Base-by-base conservation (phyloP, 2,329 filamentous ascomycete species). In the Paecilomyces sp. region DNA sequence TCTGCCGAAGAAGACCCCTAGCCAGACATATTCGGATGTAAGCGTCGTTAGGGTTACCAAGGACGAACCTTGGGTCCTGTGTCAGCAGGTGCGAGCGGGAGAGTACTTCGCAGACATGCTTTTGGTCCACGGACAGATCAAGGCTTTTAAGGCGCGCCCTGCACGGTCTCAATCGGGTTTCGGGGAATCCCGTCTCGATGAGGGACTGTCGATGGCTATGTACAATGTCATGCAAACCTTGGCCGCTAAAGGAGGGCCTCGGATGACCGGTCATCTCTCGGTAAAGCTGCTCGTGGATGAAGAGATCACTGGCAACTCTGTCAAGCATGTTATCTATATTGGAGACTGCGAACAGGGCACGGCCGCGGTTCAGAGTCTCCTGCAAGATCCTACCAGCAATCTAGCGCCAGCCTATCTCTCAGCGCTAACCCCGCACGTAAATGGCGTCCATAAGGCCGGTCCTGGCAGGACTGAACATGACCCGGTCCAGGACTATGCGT, bases 31-130 rank as follows among this genome's bases (percentile, higher is more conserved):
- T 53, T 67, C 72, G 0, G 79, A 87, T 63, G 71, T 90, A 28
- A 77, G 78, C 13, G 73, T 76, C 15, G 77, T 91, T 13, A 75
- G 70, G 1, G 83, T 88, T 51, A 83, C 83, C 1, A 71, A 77
- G 12, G 68, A 79, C 0, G 76, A 78, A 2, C 83, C 87, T 0
- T 90, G 86, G 81, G 79, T 91, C 61, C 70, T 91, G 25, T 88
- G 92, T 68, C 85, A 91, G 68, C 90, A 82, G 70, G 83, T 89
- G 62, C 79, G 81, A 0, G 82, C 84, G 0, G 77, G 79, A 0
- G 88, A 91, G 69, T 91, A 86, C 69, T 89, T 87, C 72, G 90
- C 89, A 1, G 88, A 92, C 65, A 76, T 88, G 0, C 77, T 92
- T 2, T 75, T 92, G 3, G 78, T 91, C n/a, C 74, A 78, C 0